A percentile compares a stretch with the other conserved stretches of the same genome.
phyloP scores from a whole-genome alignment of 1,139 yeast genomes.

The Geotrichum bryndzae region DNA sequence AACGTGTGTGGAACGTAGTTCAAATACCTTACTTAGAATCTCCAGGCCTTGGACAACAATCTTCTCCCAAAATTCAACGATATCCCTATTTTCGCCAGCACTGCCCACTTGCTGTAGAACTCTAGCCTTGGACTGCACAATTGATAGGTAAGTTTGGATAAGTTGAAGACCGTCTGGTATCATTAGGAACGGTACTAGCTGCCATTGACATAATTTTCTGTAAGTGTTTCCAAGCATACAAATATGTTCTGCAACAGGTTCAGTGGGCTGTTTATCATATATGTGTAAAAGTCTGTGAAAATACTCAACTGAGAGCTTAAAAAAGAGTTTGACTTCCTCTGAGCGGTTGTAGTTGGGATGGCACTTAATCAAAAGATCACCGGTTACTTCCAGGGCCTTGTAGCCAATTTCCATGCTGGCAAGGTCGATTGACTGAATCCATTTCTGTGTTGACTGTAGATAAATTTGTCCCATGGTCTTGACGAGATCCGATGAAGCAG shows the following conservation, averaged over 20 bases:
- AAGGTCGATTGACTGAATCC: slow-evolving; percentile 41
- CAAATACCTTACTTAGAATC: slow-evolving; percentile 58
- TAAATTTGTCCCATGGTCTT: slow-evolving; percentile 58
- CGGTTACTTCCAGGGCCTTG: slow-evolving; percentile 62
- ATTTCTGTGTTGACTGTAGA: slow-evolving; percentile 50
- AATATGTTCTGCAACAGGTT: slow-evolving; percentile 61
- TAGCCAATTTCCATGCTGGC: slow-evolving; percentile 66
- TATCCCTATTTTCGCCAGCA: slow-evolving; percentile 36
- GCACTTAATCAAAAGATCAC: slow-evolving; percentile 74
- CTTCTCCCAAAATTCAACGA: slow-evolving; percentile 63
- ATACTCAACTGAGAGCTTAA: slow-evolving; percentile 53
- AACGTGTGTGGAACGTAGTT: slow-evolving; percentile 59
- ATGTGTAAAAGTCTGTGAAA: slow-evolving; percentile 50
- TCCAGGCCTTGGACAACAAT: slow-evolving; percentile 65
- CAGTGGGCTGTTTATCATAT: slow-evolving; percentile 48
- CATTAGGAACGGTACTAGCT: slow-evolving; percentile 67
- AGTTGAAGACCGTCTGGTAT: slow-evolving; percentile 60
- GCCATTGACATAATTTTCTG: slow-evolving; percentile 47
- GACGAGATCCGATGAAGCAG: slow-evolving; percentile 57
- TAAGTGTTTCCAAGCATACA: slow-evolving; percentile 73
- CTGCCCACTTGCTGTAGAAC: slow-evolving; percentile 43
- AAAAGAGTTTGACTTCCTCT: slow-evolving; percentile 54
- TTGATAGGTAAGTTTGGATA: slow-evolving; percentile 50
- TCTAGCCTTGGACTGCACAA: slow-evolving; percentile 59
- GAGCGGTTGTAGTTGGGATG: slow-evolving; percentile 61